Evolutionary conservation across 352 stramenopile species (phyloP), one percentile per base, ranked within the genome.

Genomic region (Nothophytophthora sp.): DNA sequence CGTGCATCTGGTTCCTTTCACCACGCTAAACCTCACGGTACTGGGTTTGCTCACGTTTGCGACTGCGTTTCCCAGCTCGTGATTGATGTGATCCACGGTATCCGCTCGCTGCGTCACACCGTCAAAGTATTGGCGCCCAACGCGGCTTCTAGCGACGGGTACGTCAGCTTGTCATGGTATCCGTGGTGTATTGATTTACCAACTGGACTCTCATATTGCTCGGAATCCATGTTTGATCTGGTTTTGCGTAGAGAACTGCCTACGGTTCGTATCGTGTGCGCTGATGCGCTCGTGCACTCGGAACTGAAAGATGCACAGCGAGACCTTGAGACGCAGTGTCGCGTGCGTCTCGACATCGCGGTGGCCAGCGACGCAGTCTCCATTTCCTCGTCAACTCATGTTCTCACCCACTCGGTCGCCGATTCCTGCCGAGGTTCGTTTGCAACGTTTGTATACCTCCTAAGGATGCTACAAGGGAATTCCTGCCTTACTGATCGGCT

Each of bases 31-130:
- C n/a, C n/a, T n/a, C n/a, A n/a, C n/a, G n/a, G n/a, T n/a, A n/a
- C n/a, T n/a, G n/a, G n/a, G n/a, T 35, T 43, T 18, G 2, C n/a
- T 39, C 8, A 1, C 23, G 22, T 22, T 16, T 25, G n/a, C n/a
- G n/a, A n/a, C n/a, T n/a, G n/a, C n/a, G n/a, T n/a, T 29, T 46
- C 41, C 25, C 44, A 94, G 83, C 50, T 92, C 15, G 68, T 94
- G 19, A 60, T 92, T 55, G 85, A 94, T 19, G 81, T 98, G 29
- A 90, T 99, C 46, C 87, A 97, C 60, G 91, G 88, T 16, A 98
- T 96, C 38, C 83, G 97, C 13, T 99, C 96, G 5, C 75, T 99
- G 12, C 73, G 78, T 10, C 84, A 90, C 57, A 90, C 78, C 0
- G 63, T 90, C 40, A 92, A 89, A 49, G 76, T 75, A 1, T 62